Conservation (phyloP, 2,329 filamentous ascomycete genomes). For the Stagonosporopsis vannaccii region DNA sequence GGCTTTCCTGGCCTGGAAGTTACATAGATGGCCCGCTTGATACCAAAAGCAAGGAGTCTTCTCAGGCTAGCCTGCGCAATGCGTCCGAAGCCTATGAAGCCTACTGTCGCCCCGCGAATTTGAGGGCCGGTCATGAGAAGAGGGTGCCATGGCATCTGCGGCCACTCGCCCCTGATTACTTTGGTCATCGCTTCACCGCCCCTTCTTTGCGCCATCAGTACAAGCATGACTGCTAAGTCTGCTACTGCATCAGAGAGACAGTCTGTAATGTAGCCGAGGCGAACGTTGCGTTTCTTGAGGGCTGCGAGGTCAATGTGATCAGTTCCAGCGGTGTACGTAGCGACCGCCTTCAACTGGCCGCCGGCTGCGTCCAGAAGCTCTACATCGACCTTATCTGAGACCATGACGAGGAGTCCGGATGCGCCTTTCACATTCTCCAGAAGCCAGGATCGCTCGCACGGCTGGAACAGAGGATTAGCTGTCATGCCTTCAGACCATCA, state of each 20-base stretch:
- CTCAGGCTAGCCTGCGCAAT: slow-evolving; percentile 39
- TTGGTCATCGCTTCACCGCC: slow-evolving; percentile 37
- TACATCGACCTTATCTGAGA: slow-evolving; percentile 37
- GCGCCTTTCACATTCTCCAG: slow-evolving; percentile 35
- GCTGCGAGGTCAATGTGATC: slow-evolving; percentile 38
- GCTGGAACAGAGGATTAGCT: slow-evolving; percentile 21
- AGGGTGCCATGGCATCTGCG: slow-evolving; percentile 42
- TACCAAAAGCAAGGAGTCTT: slow-evolving; percentile 38
- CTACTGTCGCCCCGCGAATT: slow-evolving; percentile 33
- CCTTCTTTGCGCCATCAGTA: slow-evolving; percentile 42
- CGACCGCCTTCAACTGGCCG: slow-evolving; percentile 33
- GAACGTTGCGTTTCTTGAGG: slow-evolving; percentile 36
- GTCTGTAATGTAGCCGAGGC: slow-evolving; percentile 42
- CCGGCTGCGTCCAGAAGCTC: slow-evolving; percentile 36
- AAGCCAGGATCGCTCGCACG: slow-evolving; percentile 40
- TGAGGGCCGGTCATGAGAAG: slow-evolving; percentile 41
- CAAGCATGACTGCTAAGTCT: slow-evolving; percentile 41
- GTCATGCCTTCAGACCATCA: not conserved
- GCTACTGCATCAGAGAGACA: slow-evolving; percentile 43
- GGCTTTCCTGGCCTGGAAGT: slow-evolving; percentile 37
- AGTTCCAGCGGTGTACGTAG: slow-evolving; percentile 44
- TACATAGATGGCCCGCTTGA: slow-evolving; percentile 34
- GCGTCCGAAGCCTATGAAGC: slow-evolving; percentile 41
- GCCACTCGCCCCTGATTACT: slow-evolving; percentile 37
- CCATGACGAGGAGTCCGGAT: slow-evolving; percentile 37